phyloP scores from a whole-genome alignment of 1,139 yeast species.

The Diutina siamensis region DNA sequence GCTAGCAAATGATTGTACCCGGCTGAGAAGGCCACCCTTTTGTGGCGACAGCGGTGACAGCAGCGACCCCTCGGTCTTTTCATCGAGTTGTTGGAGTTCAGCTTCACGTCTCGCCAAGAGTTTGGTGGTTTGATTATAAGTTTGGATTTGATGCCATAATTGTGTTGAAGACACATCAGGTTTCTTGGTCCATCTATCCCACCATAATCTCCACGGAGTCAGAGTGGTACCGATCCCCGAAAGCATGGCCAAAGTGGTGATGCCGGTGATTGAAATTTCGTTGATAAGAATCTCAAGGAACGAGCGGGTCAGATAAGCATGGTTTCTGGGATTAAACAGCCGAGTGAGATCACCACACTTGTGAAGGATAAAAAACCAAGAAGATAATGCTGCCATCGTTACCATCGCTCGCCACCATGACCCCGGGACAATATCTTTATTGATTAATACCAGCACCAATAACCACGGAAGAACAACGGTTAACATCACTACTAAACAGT shows the following conservation, averaged over 20 bases:
- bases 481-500: constrained; percentile 21
- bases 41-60: constrained; percentile 18
- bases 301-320: constrained; percentile 14
- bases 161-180: background rate
- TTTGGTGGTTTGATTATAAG: constrained; percentile 28
- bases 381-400: too few relatives aligned
- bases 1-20: constrained; percentile 34
- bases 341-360: constrained; percentile 26
- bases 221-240: constrained; percentile 60
- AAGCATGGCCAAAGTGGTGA: constrained; percentile 56
- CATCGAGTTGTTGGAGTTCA: constrained; percentile 18
- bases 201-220: constrained; percentile 38
- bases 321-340: constrained; percentile 12
- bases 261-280: constrained; percentile 59
- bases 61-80: constrained; percentile 6
- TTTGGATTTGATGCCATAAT: constrained; percentile 14
- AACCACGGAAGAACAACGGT: constrained; percentile 25
- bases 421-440: constrained; percentile 14
- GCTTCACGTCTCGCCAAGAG: constrained; percentile 22
- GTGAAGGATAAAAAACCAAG: constrained; percentile 17
- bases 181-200: constrained; percentile 17
- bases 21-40: constrained; percentile 25
- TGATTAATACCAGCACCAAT: constrained; percentile 20
- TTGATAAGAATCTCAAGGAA: constrained; percentile 36
- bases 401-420: constrained; percentile 7